A percentile compares a stretch with the other conserved stretches of the same genome.
Conservation (phyloP, 2,329 filamentous ascomycete genomes). For the Fusarium phyllophilum region DNA sequence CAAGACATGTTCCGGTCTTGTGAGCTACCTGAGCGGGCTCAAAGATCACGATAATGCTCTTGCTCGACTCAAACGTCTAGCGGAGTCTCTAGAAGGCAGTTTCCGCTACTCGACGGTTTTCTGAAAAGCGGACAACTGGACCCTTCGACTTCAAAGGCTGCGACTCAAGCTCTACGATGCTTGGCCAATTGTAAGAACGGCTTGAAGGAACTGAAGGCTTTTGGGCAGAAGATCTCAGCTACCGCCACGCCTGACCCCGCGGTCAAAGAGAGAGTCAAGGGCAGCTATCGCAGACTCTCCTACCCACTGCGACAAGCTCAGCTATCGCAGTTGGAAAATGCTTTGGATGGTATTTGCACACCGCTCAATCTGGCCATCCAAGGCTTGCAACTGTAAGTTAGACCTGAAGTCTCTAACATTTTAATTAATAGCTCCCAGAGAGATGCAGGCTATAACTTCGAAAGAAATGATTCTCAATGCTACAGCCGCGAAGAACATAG, state of each 20-base stretch:
- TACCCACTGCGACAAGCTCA: background rate
- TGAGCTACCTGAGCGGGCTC: background rate
- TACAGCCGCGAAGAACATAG: no score
- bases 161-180: rapidly evolving
- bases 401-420: background rate
- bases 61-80: background rate
- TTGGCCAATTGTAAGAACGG: background rate
- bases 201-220: background rate
- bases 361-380: background rate
- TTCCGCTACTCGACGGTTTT: background rate
- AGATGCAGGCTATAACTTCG: no score
- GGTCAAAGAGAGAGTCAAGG: background rate
- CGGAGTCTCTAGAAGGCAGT: background rate
- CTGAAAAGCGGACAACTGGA: rapidly evolving
- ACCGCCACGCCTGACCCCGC: background rate
- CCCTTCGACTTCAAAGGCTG: background rate
- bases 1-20: background rate
- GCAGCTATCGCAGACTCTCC: background rate
- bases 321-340: background rate
- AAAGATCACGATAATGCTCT: background rate
- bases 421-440: no score
- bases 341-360: background rate
- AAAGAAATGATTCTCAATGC: no score
- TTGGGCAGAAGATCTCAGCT: background rate
- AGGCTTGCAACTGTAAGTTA: background rate